Evolutionary conservation across 2,329 filamentous ascomycete species (phyloP).

Genomic region (Aureobasidium sp.): DNA sequence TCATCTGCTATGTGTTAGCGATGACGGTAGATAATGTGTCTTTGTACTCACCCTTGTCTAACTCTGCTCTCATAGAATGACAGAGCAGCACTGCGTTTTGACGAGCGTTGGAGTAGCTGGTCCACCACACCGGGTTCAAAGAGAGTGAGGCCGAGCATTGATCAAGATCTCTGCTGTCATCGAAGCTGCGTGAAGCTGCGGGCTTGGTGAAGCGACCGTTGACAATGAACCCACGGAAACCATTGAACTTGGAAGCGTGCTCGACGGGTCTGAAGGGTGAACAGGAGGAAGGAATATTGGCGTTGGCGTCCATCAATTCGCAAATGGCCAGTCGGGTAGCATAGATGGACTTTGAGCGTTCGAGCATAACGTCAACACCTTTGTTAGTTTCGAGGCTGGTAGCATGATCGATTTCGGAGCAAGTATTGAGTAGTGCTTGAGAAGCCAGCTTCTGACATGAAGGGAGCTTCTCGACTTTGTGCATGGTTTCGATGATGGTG

Average conservation of each 20-base stretch:
- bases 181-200: constrained; percentile 26
- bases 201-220: constrained; percentile 22
- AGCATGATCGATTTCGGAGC: constrained; percentile 50
- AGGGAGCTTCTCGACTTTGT: constrained; percentile 49
- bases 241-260: constrained; percentile 34
- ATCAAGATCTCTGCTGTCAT: constrained; percentile 43
- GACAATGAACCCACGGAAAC: constrained; percentile 29
- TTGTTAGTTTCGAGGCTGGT: constrained; percentile 30
- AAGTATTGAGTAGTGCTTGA: constrained; percentile 58
- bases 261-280: constrained; percentile 50
- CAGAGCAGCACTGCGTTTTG: constrained; percentile 70
- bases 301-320: constrained; percentile 61
- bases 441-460: constrained; percentile 62
- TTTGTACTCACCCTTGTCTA: constrained; percentile 55
- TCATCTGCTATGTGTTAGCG: constrained; percentile 3
- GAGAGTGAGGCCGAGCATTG: constrained; percentile 62
- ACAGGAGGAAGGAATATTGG: constrained; percentile 56
- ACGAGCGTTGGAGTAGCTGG: constrained; percentile 68
- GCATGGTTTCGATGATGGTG: constrained; percentile 46
- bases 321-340: constrained; percentile 70
- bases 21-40: too few relatives aligned
- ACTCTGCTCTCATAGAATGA: constrained; percentile 63
- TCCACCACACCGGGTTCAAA: constrained; percentile 65
- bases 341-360: constrained; percentile 61
- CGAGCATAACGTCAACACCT: constrained; percentile 39